Evolutionary conservation across 2,329 filamentous ascomycete species (phyloP).

Genomic region (Camillea tinctor): DNA sequence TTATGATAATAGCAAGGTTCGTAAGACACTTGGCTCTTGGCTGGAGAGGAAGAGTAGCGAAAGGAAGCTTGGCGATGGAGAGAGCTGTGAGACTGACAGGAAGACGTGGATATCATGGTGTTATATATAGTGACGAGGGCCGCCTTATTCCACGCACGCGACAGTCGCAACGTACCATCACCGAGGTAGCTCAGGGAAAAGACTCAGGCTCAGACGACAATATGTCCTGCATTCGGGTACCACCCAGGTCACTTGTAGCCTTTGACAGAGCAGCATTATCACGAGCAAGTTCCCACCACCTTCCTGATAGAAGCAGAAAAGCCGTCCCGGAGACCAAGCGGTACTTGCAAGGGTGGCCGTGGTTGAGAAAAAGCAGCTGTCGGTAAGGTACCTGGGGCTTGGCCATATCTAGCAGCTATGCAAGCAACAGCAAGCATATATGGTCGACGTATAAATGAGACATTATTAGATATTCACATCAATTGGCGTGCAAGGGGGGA

Average conservation of each 20-base stretch:
- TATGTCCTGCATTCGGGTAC: neutral
- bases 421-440: neutral
- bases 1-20: neutral
- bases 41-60: neutral
- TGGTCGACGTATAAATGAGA: neutral
- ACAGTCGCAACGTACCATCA: neutral
- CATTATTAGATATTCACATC: neutral
- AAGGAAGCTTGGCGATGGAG: neutral
- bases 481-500: neutral
- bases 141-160: neutral
- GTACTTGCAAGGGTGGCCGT: neutral
- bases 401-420: neutral
- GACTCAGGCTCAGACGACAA: neutral
- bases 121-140: neutral
- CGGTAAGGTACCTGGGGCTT: neutral
- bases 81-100: neutral
- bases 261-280: neutral
- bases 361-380: neutral
- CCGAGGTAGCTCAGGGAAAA: neutral
- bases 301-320: neutral
- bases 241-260: neutral
- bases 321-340: neutral
- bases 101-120: neutral
- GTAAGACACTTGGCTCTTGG: neutral
- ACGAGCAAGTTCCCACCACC: neutral